A percentile compares a stretch with the other conserved stretches of the same genome.
Conservation (phyloP, 2,329 filamentous ascomycete genomes). For the Aureobasidium sp. region DNA sequence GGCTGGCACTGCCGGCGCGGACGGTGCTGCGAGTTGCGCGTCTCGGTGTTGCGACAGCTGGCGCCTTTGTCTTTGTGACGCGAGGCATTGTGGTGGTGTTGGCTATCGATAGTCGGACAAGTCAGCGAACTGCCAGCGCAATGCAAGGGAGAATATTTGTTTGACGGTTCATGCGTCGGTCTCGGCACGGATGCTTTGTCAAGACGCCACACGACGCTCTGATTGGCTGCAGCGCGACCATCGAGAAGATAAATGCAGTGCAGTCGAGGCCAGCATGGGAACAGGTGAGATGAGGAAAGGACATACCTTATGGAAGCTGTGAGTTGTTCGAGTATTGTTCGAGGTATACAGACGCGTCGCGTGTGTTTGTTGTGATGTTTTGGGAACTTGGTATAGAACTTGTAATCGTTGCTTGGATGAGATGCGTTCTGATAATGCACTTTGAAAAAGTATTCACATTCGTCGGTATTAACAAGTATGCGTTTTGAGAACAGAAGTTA, state of each 20-base stretch:
- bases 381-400: neutral
- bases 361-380: conserved; percentile 2
- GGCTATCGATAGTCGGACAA: conserved; percentile 2
- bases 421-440: neutral
- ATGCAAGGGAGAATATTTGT: conserved; percentile 8
- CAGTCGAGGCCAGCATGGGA: neutral
- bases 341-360: neutral
- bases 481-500: neutral
- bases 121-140: conserved; percentile 1
- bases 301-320: neutral
- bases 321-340: neutral
- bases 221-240: conserved; percentile 3
- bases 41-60: neutral
- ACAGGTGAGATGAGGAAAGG: neutral
- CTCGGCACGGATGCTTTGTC: neutral
- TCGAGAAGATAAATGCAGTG: conserved; percentile 4
- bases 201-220: neutral
- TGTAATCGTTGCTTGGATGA: neutral
- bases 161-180: neutral
- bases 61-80: neutral
- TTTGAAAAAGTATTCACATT: neutral
- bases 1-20: neutral
- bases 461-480: neutral
- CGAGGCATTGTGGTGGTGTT: conserved; percentile 2
- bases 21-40: neutral